Base-by-base conservation (phyloP, 495 filamentous ascomycete genomes). In the Letharia columbiana region DNA sequence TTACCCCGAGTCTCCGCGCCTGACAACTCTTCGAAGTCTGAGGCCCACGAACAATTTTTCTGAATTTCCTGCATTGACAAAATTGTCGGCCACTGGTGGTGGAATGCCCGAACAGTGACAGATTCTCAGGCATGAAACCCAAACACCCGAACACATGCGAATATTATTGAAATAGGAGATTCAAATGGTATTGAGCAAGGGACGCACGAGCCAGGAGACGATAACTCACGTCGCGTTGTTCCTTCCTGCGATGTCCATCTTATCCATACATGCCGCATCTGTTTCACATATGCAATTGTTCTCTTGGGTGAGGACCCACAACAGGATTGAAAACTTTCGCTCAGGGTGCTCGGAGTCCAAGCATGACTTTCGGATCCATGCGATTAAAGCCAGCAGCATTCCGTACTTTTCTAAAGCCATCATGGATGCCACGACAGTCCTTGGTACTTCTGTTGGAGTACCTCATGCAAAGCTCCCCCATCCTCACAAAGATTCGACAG, bases 401-500 rank as follows among this genome's bases (percentile, higher is more conserved):
- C 33, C 33, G 3, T 37, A 0, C 33, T 50, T 39, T 20, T 11
- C 33, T 8, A 23, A 15, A 31, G 39, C 28, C 31, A 35, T 70
- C 56, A 62, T 15, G 44, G 52, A 37, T 79, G 80, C 73, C 81
- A 79, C 23, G 76, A 77, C 73, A 89, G 72, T 54, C 71, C 79
- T 40, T 77, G 66, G 66, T 83, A 79, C 62, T 83, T 88, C 42
- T 72, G 75, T 70, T 86, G 76, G 62, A 91, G 74, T 42, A 81
- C 62, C 56, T 68, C 72, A 64, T 82, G 81, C 70, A 91, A 71
- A 13, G 66, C 70, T 0, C 81, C 81, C 0, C 77, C 81, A 71
- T 84, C 84, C 5, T 73, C 71, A 60, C 81, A 77, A 68, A 81
- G 79, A 60, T 81, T 78, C 20, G 89, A 85, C 63, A 95, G 65